phyloP scores from a whole-genome alignment of 2,329 filamentous ascomycete species.

The Incumbomyces delicatus region DNA sequence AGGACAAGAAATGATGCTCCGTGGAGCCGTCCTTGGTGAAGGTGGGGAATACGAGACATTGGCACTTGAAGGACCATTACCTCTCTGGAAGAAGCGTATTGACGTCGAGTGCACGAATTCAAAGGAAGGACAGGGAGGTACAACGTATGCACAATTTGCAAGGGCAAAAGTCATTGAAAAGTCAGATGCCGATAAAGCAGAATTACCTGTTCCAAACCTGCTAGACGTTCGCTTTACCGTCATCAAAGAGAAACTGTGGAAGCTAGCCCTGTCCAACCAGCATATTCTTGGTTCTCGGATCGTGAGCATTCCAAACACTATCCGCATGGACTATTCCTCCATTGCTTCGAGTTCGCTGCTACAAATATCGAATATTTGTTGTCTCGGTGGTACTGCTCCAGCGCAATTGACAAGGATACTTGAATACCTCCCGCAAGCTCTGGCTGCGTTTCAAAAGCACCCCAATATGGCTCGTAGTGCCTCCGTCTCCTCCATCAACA shows the following conservation, averaged over 20 bases:
- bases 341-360: neutral
- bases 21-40: constrained; percentile 72
- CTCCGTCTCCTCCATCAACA: neutral
- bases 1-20: constrained; percentile 37
- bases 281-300: neutral
- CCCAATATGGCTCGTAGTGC: neutral
- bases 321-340: neutral
- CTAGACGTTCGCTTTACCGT: constrained; percentile 54
- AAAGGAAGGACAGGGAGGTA: constrained; percentile 63
- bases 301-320: neutral
- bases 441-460: neutral
- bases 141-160: constrained; percentile 58
- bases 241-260: constrained; percentile 24
- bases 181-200: constrained; percentile 21
- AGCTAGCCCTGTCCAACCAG: neutral
- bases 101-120: constrained; percentile 47
- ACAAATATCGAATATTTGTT: neutral
- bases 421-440: neutral
- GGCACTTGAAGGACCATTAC: constrained; percentile 66
- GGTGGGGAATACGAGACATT: constrained; percentile 95
- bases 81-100: constrained; percentile 64
- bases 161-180: constrained; percentile 47
- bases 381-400: neutral
- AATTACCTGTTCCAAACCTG: constrained; percentile 47
- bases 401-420: neutral